Evolutionary conservation across 306 rosid genomes (phyloP).

Genomic region (Quercus mongolica): DNA sequence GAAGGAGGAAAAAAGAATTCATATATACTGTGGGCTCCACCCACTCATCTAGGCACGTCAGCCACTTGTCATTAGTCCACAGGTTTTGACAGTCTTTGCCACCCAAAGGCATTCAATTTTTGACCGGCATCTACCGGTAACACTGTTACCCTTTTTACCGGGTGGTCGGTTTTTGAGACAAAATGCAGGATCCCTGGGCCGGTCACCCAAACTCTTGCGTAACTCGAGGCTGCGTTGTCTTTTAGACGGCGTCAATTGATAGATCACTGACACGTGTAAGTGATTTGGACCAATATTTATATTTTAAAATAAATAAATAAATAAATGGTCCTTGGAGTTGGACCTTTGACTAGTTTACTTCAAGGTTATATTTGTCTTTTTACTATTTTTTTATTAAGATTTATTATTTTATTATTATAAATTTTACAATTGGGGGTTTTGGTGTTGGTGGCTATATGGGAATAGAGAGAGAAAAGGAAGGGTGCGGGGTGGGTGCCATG

Average conservation of each 20-base stretch:
- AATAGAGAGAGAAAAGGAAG: not conserved
- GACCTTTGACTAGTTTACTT: not conserved
- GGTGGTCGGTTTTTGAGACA: not conserved
- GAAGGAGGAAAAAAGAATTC: too few relatives aligned
- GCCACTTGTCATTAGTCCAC: not conserved
- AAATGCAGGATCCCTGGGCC: conserved; percentile 11
- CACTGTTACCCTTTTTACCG: not conserved
- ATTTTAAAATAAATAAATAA: too few relatives aligned
- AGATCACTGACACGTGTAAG: not conserved
- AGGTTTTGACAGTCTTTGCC: not conserved
- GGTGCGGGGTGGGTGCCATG: not conserved
- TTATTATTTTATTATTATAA: too few relatives aligned
- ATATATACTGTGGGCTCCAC: too few relatives aligned
- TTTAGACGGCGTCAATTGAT: conserved; percentile 4
- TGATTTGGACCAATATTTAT: too few relatives aligned
- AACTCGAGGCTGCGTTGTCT: conserved; percentile 14
- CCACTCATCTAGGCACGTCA: too few relatives aligned
- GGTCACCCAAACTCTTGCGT: conserved; percentile 6
- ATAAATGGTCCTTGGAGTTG: not conserved
- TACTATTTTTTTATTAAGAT: too few relatives aligned
- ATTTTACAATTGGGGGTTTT: too few relatives aligned
- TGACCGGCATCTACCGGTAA: not conserved
- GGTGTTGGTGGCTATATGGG: too few relatives aligned
- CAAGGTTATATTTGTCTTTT: not conserved
- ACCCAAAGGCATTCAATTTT: not conserved